Conservation (phyloP, 257 asterid species). For the Fraxinus excelsior region DNA sequence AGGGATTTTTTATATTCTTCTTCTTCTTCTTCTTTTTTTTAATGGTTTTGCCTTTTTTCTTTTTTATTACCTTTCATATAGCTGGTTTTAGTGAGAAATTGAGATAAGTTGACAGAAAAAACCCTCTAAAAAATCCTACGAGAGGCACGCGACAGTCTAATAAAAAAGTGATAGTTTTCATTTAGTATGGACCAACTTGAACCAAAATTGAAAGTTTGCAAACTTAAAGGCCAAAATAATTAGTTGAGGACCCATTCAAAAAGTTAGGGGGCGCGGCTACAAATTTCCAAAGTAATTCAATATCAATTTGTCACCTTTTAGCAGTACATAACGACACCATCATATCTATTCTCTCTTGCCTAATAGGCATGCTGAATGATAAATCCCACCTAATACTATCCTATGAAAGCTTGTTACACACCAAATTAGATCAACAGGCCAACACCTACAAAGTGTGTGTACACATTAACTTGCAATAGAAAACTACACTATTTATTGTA, state of each 20-base stretch:
- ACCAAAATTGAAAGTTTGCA: neutral
- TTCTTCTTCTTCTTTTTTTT: neutral
- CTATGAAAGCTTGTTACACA: neutral
- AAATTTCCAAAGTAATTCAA: neutral
- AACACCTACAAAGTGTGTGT: neutral
- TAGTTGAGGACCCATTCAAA: neutral
- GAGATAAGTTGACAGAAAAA: neutral
- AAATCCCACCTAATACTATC: neutral
- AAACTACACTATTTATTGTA: neutral
- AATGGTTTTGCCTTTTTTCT: neutral
- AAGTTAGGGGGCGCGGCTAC: neutral
- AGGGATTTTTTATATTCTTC: neutral
- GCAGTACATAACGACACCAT: neutral
- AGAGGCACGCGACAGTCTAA: no score
- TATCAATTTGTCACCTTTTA: no score
- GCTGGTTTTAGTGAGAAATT: neutral
- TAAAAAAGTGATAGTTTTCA: neutral
- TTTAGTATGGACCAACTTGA: neutral
- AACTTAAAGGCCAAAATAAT: neutral
- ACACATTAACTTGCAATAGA: neutral
- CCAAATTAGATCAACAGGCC: neutral
- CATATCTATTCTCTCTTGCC: neutral
- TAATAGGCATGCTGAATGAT: neutral
- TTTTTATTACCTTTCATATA: neutral
- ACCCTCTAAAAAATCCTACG: neutral